Evolutionary conservation across 2,329 filamentous ascomycete genomes (phyloP).

Genomic region (Ambrosiella cleistominuta): DNA sequence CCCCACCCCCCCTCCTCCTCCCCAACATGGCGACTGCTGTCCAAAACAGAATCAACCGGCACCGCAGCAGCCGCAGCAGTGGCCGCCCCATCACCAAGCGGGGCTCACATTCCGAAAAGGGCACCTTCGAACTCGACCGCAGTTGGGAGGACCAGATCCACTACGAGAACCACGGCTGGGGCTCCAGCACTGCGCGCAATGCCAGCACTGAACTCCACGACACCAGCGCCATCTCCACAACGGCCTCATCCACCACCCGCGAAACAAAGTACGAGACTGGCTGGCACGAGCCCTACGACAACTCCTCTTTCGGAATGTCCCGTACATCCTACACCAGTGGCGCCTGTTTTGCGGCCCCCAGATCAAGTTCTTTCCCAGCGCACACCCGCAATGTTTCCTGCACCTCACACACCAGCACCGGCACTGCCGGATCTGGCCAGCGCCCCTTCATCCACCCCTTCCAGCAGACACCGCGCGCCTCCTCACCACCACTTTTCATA

Average conservation of each 20-base stretch:
- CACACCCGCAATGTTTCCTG: slow-evolving; percentile 43
- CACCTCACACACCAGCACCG: slow-evolving; percentile 35
- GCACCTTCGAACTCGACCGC: slow-evolving; percentile 43
- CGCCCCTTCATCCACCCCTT: slow-evolving; percentile 41
- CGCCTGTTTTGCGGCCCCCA: slow-evolving; percentile 11
- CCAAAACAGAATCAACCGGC: slow-evolving; percentile 15
- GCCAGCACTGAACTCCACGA: slow-evolving; percentile 29
- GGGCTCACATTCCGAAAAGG: slow-evolving; percentile 37
- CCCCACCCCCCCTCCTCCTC: slow-evolving; percentile 17
- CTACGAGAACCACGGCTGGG: slow-evolving; percentile 21
- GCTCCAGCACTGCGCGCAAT: slow-evolving; percentile 20
- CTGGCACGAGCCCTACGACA: slow-evolving; percentile 1
- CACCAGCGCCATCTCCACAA: slow-evolving; percentile 19
- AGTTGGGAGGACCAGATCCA: slow-evolving; percentile 37
- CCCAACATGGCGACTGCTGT: slow-evolving; percentile 15
- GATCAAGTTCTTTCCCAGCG: slow-evolving; percentile 25
- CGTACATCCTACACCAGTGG: slow-evolving; percentile 4
- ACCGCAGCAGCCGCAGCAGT: slow-evolving; percentile 12
- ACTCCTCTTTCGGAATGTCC: slow-evolving; percentile 4
- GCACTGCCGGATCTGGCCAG: slow-evolving; percentile 23
- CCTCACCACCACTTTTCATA: slow-evolving; percentile 31
- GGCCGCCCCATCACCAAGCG: slow-evolving; percentile 36
- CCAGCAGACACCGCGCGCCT: slow-evolving; percentile 43
- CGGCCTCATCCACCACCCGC: slow-evolving; percentile 1
- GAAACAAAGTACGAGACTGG: slow-evolving; percentile 5